Evolutionary conservation across 306 rosid species (phyloP), one percentile per base, ranked within the genome.

Genomic region (Pterocarpus macrocarpus): DNA sequence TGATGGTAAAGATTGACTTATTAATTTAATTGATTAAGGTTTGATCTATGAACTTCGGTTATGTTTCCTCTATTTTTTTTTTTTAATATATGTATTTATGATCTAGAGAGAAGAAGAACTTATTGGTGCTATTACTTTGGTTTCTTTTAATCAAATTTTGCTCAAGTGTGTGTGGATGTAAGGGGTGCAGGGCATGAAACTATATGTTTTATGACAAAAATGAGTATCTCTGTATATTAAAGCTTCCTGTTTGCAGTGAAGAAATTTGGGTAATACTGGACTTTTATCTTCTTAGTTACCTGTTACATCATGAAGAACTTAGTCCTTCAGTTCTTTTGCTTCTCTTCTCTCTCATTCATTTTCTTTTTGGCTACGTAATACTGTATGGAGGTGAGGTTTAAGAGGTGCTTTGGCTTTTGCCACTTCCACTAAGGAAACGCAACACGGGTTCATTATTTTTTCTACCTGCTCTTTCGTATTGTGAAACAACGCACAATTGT

Each of bases 1-100:
- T 39, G 87, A 88, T 75, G 85, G 64, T 15, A 55, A 66, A 14
- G 80, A 70, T 56, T 50, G 17, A 50, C 5, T 12, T 12, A 5
- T 45, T 55, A 15, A 43, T 7, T 53, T 77, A 12, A 17, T 7
- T 1, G 16, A 12, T 80, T 38, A 57, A 76, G 74, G 62, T 59
- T 83, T 69, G 67, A 10, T 16, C 22, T 50, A 47, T 14, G 30
- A 38, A 76, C 34, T 12, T 68, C 45, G 15, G 2, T 69, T 39
- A 34, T 17, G 2, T 16, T 33, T 5, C 1, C 35, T 22, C 7
- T 57, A 32, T 41, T 56, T 12, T 2, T 63, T 11, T 57, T 47
- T 47, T 2, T 1, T 52, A n/a, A 55, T 55, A 15, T 55, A 55
- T n/a, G 61, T 55, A 55, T 55, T 55, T 55, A 87, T 87, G 70